phyloP scores from a whole-genome alignment of 225 moss, liverwort and hornwort genomes.

The Pseudoscleropodium purum region DNA sequence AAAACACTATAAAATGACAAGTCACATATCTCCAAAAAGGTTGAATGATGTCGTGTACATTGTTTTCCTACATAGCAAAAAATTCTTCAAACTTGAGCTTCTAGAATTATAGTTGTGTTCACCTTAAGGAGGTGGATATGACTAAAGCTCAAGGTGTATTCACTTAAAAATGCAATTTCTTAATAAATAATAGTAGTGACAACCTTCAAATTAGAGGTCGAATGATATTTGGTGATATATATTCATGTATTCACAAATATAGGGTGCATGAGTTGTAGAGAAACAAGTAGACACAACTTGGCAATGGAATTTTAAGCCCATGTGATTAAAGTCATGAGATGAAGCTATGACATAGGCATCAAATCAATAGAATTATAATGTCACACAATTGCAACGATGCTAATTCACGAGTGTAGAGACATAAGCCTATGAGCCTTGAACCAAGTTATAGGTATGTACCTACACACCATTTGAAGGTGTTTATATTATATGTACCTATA shows the following conservation, averaged over 20 bases:
- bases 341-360: accelerated
- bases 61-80: not conserved
- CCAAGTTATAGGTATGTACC: too few relatives aligned
- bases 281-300: not conserved
- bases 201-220: accelerated
- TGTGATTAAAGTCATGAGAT: not conserved
- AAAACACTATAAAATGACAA: too few relatives aligned
- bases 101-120: accelerated
- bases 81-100: not conserved
- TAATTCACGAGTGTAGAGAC: too few relatives aligned
- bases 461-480: too few relatives aligned
- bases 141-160: accelerated
- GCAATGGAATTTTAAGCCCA: not conserved
- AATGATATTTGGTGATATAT: not conserved
- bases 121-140: accelerated
- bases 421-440: too few relatives aligned
- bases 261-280: accelerated
- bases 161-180: not conserved
- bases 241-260: not conserved
- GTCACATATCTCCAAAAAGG: accelerated
- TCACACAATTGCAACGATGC: not conserved
- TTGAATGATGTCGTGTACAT: accelerated
- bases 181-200: too few relatives aligned
- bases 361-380: not conserved
- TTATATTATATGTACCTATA: too few relatives aligned